Evolutionary conservation across 257 asterid genomes (phyloP).

Genomic region (Nicotiana undulata): DNA sequence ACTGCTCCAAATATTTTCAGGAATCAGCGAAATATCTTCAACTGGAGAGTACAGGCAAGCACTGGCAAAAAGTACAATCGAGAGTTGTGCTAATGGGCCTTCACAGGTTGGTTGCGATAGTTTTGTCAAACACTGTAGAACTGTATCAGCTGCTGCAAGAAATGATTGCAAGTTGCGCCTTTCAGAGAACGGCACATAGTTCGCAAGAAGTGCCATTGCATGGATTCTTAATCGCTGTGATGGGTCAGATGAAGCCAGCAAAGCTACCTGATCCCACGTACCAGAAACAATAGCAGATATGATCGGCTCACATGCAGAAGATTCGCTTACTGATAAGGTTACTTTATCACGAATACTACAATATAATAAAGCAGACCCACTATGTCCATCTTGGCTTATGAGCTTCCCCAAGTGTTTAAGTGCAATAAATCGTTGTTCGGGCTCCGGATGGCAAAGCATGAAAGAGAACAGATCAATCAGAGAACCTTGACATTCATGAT

Average conservation of each 20-base stretch:
- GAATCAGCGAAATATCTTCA: constrained; percentile 77
- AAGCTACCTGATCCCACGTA: constrained; percentile 79
- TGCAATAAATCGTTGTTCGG: constrained; percentile 87
- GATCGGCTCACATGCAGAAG: constrained; percentile 39
- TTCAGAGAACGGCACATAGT: constrained; percentile 62
- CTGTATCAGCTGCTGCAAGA: constrained; percentile 72
- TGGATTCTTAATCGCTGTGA: constrained; percentile 66
- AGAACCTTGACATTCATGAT: constrained; percentile 47
- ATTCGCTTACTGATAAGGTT: constrained; percentile 26
- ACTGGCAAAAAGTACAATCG: constrained; percentile 73
- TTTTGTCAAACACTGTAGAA: constrained; percentile 62
- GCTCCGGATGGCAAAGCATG: constrained; percentile 86
- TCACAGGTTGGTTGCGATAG: constrained; percentile 54
- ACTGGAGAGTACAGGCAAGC: constrained; percentile 71
- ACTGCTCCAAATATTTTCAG: constrained; percentile 76
- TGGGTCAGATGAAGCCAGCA: constrained; percentile 70
- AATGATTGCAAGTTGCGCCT: constrained; percentile 63
- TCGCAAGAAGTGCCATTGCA: constrained; percentile 64
- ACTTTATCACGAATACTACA: constrained; percentile 25
- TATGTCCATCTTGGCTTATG: constrained; percentile 50
- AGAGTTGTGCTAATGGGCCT: constrained; percentile 64
- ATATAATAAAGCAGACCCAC: constrained; percentile 33
- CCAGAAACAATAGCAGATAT: constrained; percentile 53
- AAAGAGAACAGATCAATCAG: constrained; percentile 55
- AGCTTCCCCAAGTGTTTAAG: constrained; percentile 73